Percentiles rank a stretch among this genome's conserved stretches.
Evolutionary conservation across 305 asterid species (phyloP).

Genomic region (Solanum hybrid): DNA sequence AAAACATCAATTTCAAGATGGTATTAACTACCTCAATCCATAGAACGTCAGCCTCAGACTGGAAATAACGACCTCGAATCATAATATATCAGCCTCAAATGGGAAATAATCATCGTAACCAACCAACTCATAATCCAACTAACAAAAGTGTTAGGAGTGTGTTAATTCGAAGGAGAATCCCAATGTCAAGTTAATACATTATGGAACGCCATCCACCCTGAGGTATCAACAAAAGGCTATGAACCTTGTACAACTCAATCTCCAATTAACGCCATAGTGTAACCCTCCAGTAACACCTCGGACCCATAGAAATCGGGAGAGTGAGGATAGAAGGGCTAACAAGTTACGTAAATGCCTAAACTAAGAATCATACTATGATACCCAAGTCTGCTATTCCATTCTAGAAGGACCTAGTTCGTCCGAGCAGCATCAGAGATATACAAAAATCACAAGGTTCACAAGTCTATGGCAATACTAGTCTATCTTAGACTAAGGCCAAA

Average conservation of each 20-base stretch:
- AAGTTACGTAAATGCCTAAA: background rate
- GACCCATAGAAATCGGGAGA: background rate
- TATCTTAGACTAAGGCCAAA: background rate
- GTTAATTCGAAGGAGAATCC: background rate
- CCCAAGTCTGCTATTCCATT: background rate
- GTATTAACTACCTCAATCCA: background rate
- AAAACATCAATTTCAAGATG: too few relatives aligned
- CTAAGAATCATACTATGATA: too few relatives aligned
- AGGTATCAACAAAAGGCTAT: background rate
- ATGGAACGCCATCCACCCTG: background rate
- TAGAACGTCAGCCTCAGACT: background rate
- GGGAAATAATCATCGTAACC: background rate
- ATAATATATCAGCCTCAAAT: background rate
- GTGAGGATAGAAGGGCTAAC: background rate
- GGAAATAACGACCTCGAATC: background rate
- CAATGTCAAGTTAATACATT: too few relatives aligned
- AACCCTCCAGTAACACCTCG: background rate
- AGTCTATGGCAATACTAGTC: background rate
- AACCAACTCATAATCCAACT: background rate
- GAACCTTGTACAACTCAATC: background rate
- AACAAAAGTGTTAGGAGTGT: background rate
- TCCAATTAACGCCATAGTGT: background rate
- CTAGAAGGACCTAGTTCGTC: background rate
- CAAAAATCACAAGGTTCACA: background rate
- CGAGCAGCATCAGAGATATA: background rate